Percentiles rank a stretch among this genome's conserved stretches.
Conservation (phyloP, 148 eudicot genomes). For the Amaranthus hypochondriacus region DNA sequence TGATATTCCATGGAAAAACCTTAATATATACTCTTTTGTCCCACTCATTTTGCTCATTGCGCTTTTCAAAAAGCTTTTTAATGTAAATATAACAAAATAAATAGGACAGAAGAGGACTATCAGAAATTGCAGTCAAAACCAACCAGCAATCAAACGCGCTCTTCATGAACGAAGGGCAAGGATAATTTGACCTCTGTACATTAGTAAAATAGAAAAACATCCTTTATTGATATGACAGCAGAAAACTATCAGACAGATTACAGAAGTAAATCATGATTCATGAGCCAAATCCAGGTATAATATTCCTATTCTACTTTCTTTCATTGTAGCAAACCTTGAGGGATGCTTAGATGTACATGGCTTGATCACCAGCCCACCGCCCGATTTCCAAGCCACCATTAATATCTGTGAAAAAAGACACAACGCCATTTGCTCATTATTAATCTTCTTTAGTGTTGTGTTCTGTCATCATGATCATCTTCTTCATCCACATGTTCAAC, state of each 20-base stretch:
- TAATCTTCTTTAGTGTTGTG: constrained; percentile 25
- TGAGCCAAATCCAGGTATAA: neutral
- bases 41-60: too few species aligned
- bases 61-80: too few species aligned
- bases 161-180: too few species aligned
- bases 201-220: neutral
- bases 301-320: neutral
- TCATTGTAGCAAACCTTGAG: neutral
- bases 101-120: neutral
- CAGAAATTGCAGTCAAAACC: neutral
- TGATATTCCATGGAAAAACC: neutral
- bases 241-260: neutral
- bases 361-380: neutral
- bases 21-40: neutral
- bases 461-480: constrained; percentile 31
- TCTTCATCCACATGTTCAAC: constrained; percentile 36
- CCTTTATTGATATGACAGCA: neutral
- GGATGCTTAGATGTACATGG: neutral
- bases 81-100: neutral
- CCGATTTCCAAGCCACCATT: constrained; percentile 1
- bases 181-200: neutral
- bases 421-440: neutral
- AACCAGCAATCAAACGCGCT: neutral
- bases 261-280: neutral
- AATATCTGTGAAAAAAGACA: neutral